These are phyloP conservation scores for Mortierella claussenii DNA, from an alignment of 192 early-diverging fungal species.

Conservation along the genomic window DNA sequence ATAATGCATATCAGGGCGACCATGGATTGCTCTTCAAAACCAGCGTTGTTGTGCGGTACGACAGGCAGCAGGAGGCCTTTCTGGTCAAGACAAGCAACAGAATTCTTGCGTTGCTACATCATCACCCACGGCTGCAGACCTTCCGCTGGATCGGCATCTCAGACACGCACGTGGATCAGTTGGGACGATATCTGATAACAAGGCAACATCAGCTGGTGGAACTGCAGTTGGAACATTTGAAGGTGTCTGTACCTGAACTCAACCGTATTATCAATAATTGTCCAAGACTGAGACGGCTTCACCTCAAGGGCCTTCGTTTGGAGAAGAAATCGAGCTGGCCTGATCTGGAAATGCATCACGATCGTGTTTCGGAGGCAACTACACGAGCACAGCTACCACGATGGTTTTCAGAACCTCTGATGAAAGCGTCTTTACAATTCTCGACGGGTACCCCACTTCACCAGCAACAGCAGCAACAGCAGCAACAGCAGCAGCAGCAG, in stretches of 20 bases:
- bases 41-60: conserved; percentile 8
- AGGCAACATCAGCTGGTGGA: conserved; percentile 21
- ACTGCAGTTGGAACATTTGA: conserved; percentile 13
- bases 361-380: no score
- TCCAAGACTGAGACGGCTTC: conserved; percentile 10
- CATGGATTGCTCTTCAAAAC: conserved; percentile 10
- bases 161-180: conserved; percentile 10
- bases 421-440: neutral
- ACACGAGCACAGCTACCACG: no score
- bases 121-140: conserved; percentile 9
- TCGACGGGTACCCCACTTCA: neutral
- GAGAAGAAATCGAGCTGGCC: neutral
- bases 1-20: neutral
- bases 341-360: neutral
- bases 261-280: conserved; percentile 20
- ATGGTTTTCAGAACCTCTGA: neutral
- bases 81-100: conserved; percentile 31
- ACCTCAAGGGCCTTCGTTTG: neutral
- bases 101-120: conserved; percentile 15
- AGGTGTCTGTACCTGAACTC: conserved; percentile 7
- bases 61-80: neutral
- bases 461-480: neutral
- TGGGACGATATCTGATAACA: conserved; percentile 12
- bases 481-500: neutral
- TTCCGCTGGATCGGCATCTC: conserved; percentile 28